These are phyloP conservation scores for Coccomyxa subellipsoidea DNA, from an alignment of 163 green algal genomes.

Conservation along the genomic window DNA sequence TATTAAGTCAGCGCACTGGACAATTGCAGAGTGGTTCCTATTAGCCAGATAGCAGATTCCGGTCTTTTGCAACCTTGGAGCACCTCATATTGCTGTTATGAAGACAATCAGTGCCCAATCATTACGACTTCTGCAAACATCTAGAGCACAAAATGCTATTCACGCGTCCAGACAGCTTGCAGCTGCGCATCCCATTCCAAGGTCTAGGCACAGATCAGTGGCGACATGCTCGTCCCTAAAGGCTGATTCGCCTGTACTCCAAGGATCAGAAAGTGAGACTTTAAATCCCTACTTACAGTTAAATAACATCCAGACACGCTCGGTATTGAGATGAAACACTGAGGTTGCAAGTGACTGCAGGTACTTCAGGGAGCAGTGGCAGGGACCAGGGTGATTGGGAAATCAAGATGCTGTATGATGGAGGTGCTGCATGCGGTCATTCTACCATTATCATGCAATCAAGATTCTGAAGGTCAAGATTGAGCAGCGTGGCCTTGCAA, in stretches of 20 bases:
- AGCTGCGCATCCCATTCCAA: not conserved
- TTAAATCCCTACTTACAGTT: no score
- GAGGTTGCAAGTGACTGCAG: not conserved
- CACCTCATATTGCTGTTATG: not conserved
- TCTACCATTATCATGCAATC: not conserved
- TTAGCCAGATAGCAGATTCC: no score
- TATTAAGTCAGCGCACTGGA: no score
- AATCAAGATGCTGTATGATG: conserved; percentile 91
- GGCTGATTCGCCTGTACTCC: not conserved
- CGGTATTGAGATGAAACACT: no score
- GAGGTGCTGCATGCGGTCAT: conserved; percentile 13
- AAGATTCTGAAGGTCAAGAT: not conserved
- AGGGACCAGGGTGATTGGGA: conserved; percentile 65
- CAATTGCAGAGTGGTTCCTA: no score
- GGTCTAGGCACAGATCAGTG: not conserved
- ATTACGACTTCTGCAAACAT: not conserved
- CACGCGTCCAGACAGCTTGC: not conserved
- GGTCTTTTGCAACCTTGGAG: not conserved
- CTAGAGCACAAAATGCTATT: not conserved
- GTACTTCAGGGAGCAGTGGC: not conserved
- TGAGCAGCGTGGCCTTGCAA: not conserved
- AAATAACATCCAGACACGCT: no score
- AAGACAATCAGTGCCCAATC: not conserved
- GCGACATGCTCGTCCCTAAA: not conserved
- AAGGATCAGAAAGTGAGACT: not conserved